These are phyloP conservation scores for Sporothrix dimorphospora DNA, from an alignment of 2,329 filamentous ascomycete species.

Conservation along the genomic window DNA sequence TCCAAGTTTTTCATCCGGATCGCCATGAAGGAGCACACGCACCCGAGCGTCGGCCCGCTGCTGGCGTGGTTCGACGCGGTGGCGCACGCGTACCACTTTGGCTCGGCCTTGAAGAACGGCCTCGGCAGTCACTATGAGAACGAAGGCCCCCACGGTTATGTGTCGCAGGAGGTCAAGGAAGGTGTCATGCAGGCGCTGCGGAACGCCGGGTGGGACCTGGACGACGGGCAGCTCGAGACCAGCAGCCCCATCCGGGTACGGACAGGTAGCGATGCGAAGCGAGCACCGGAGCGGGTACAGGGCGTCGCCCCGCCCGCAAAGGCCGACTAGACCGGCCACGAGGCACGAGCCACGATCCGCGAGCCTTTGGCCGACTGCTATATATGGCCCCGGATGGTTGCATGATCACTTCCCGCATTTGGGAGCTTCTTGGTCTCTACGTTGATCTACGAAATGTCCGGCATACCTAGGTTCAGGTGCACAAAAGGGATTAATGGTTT, in stretches of 20 bases:
- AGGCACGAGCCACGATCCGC: too few relatives aligned
- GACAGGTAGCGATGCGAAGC: constrained; percentile 39
- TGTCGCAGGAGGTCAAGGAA: constrained; percentile 47
- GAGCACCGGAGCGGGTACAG: constrained; percentile 35
- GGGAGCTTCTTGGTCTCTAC: too few relatives aligned
- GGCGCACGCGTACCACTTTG: constrained; percentile 46
- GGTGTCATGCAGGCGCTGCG: constrained; percentile 44
- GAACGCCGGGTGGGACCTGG: constrained; percentile 66
- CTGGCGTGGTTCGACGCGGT: constrained; percentile 49
- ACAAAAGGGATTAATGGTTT: background rate
- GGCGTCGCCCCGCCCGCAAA: background rate
- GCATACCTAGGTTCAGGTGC: background rate
- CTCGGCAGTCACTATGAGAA: constrained; percentile 44
- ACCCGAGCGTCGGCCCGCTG: constrained; percentile 41
- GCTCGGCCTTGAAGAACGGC: constrained; percentile 43
- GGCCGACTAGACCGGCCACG: constrained; percentile 3
- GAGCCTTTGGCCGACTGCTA: too few relatives aligned
- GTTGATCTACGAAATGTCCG: background rate
- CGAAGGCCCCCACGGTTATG: constrained; percentile 47
- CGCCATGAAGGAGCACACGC: constrained; percentile 62
- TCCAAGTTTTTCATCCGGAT: constrained; percentile 56
- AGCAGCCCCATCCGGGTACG: constrained; percentile 52
- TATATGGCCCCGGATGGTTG: too few relatives aligned
- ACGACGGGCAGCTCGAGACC: constrained; percentile 68
- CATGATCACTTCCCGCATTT: too few relatives aligned